Evolutionary conservation across 495 filamentous ascomycete species (phyloP), one percentile per base, ranked within the genome.

Genomic region (Gamarada debralockiae): DNA sequence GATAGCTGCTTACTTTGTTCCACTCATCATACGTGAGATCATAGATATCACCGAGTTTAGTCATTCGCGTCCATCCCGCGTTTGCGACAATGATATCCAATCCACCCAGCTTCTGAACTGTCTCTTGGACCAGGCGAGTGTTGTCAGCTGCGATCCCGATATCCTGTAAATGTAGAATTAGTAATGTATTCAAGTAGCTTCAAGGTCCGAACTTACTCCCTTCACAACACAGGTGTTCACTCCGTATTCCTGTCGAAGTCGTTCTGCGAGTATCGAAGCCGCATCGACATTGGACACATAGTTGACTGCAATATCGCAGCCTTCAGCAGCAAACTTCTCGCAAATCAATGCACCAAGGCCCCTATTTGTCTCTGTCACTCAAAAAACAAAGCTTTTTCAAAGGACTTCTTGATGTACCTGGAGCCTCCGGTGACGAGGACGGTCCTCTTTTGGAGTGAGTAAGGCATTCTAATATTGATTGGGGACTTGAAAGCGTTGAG

Each of bases 71-170:
- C 80, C 79, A 86, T 3, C 82, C 83, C 5, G 85, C 84, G 64
- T 89, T 88, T 1, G 79, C 81, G 45, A 88, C 70, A 6, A 89
- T 64, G 27, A 86, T 73, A 67, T 89, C 85, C 22, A 89, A 61
- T 2, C 85, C 83, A 3, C 85, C 85, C 8, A 86, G 62, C 29
- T 73, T 66, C 51, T 79, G 70, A 46, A 82, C 73, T 8, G 77
- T 74, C n/a, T 79, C 69, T 21, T 77, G 64, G 9, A 88, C 78
- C 18, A 72, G 63, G 1, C 67, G 66, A 29, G 63, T 65, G 51
- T 78, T 83, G 29, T 81, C 82, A 3, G 58, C 65, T 50, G 76
- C 61, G 75, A 60, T 3, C 72, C 71, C 66, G 79, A 81, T n/a
- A n/a, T n/a, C n/a, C n/a, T n/a, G n/a, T n/a, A n/a, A n/a, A n/a